Evolutionary conservation across 208 protist genomes (phyloP).

Genomic region (Trypanosoma scelopori): DNA sequence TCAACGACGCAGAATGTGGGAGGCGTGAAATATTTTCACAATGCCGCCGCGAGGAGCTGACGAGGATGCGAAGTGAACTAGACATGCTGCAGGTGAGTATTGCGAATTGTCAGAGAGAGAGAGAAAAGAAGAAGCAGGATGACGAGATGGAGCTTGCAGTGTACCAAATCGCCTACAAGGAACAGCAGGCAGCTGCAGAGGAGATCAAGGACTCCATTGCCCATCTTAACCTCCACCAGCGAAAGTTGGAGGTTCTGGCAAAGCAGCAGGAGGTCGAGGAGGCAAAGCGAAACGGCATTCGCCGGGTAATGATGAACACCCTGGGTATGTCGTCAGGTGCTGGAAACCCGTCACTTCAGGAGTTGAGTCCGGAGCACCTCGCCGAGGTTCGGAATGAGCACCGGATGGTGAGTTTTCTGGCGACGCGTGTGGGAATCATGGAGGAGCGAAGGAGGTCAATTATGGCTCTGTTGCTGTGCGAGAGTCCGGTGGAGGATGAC

Average conservation of each 20-base stretch:
- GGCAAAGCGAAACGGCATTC: constrained; percentile 37
- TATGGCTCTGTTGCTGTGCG: constrained; percentile 30
- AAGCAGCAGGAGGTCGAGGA: constrained; percentile 57
- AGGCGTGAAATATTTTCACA: constrained; percentile 9
- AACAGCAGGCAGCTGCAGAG: constrained; percentile 65
- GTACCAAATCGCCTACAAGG: constrained; percentile 77
- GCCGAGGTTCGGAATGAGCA: constrained; percentile 38
- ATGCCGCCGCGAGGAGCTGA: constrained; percentile 37
- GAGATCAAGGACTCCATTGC: constrained; percentile 35
- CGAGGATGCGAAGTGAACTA: constrained; percentile 41
- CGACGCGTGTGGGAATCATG: constrained; percentile 44
- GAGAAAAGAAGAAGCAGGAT: constrained; percentile 33
- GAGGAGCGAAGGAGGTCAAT: constrained; percentile 39
- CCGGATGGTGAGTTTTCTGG: constrained; percentile 32
- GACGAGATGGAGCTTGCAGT: constrained; percentile 69
- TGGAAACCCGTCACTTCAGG: background rate
- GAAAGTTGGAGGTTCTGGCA: constrained; percentile 41
- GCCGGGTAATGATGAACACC: constrained; percentile 31
- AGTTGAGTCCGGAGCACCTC: constrained; percentile 6
- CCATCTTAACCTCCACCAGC: constrained; percentile 31
- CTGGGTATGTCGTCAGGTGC: constrained; percentile 20
- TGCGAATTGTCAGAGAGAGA: constrained; percentile 21
- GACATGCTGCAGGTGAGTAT: constrained; percentile 26
- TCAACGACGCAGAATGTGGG: constrained; percentile 18
- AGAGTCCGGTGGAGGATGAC: constrained; percentile 14